Base-by-base conservation (phyloP, 345 rosid species). In the Melastoma malabathricum region DNA sequence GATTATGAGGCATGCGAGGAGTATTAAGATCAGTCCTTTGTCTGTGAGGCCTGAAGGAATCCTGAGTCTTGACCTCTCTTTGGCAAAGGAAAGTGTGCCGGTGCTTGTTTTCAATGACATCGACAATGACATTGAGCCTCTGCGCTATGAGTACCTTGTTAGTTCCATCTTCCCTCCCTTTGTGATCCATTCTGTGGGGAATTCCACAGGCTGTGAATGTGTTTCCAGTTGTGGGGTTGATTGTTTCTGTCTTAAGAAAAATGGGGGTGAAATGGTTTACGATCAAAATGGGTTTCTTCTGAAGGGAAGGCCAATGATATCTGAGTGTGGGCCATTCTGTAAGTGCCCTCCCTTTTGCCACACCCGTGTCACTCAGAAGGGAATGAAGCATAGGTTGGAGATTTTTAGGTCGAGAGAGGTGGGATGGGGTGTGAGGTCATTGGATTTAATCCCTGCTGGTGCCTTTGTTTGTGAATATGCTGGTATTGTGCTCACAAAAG, bases 381-480 rank as follows among this genome's bases (percentile, higher is more conserved):
- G 98, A 55, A 47, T 79, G 68, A 81, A 69, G 57, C 67, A 69
- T 52, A 79, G 77, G 45, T 64, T 87, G 58, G 98, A 92, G 64
- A 82, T 92, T 55, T 92, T 87, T 69, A 79, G 97, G 74, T 84
- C 98, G 3, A 69, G 68, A 50, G 86, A 84, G 71, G 85, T 95
- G 0, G 93, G 97, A 16, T 92, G 97, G 97, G 97, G 86, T 50
- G 95, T 92, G 54, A 71, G 98, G 67, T 79, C 84, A 57, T 66
- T 92, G 68, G 90, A 92, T 66, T 50, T 92, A 80, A 81, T 92
- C 51, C 81, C 69, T 54, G 88, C 98, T 2, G 98, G 98, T 56
- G 72, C 80, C 61, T 92, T 92, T 59, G 76, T 92, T 15, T 87
- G 95, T 29, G 97, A 92, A 64, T 92, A 92, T 65, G 73, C 86